Conservation (phyloP, 371 early-diverging fungal species). For the Parasitella parasitica region DNA sequence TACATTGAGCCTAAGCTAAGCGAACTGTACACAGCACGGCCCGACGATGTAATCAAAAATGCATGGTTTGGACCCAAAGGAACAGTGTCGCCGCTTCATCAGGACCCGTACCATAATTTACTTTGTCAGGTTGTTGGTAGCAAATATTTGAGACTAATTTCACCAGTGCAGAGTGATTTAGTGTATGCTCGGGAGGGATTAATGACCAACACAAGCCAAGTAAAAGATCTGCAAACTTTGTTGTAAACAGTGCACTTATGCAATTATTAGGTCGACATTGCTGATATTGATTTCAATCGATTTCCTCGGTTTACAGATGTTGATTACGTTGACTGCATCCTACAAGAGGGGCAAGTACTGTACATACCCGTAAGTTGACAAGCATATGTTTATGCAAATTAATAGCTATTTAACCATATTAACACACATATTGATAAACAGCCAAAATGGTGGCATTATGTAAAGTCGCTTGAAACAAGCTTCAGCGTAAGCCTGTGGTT, state of each 20-base stretch:
- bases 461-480: slow-evolving; percentile 75
- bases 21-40: slow-evolving; percentile 29
- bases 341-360: slow-evolving; percentile 81
- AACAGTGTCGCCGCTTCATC: slow-evolving; percentile 88
- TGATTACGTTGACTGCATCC: slow-evolving; percentile 65
- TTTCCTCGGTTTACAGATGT: slow-evolving; percentile 62
- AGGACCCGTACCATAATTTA: slow-evolving; percentile 83
- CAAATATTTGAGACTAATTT: slow-evolving; percentile 77
- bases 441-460: slow-evolving; percentile 92
- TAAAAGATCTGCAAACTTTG: too few relatives aligned
- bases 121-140: slow-evolving; percentile 86
- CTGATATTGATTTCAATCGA: slow-evolving; percentile 51
- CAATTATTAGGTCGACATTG: slow-evolving; percentile 63
- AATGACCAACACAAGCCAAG: slow-evolving; percentile 80
- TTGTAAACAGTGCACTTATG: too few relatives aligned
- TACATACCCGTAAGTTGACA: slow-evolving; percentile 83
- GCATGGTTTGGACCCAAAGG: slow-evolving; percentile 90
- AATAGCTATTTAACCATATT: neutral
- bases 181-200: slow-evolving; percentile 64
- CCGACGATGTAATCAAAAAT: slow-evolving; percentile 62
- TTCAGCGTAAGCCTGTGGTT: slow-evolving; percentile 93
- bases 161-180: slow-evolving; percentile 55
- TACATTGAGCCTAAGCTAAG: slow-evolving; percentile 43
- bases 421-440: slow-evolving; percentile 11
- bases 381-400: too few relatives aligned